Percentiles rank a stretch among this genome's conserved stretches.
Evolutionary conservation across 257 asterid species (phyloP).

Genomic region (Nicotiana otophora): DNA sequence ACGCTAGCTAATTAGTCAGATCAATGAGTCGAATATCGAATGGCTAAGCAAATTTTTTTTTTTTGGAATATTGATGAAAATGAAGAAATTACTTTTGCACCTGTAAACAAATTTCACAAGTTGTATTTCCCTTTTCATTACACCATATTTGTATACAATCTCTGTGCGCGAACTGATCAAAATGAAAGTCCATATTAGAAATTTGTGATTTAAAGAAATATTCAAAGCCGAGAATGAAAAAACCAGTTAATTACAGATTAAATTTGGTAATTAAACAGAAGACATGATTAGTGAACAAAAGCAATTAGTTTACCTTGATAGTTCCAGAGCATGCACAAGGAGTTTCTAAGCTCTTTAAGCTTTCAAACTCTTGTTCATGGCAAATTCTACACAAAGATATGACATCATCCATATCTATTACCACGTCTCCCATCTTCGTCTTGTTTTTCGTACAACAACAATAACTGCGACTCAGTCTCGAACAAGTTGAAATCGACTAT

Average conservation of each 20-base stretch:
- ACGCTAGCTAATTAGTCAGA: no score
- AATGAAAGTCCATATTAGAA: no score
- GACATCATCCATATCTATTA: neutral
- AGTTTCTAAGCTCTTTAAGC: slow-evolving; percentile 48
- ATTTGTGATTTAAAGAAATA: neutral
- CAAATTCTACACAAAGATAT: slow-evolving; percentile 64
- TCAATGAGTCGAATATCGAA: no score
- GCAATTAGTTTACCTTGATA: slow-evolving; percentile 42
- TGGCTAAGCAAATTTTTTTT: neutral
- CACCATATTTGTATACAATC: slow-evolving; percentile 98
- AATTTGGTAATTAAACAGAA: neutral
- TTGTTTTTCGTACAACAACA: no score
- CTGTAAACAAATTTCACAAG: slow-evolving; percentile 90
- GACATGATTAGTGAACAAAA: neutral
- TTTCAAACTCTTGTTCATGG: slow-evolving; percentile 70
- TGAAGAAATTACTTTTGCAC: slow-evolving; percentile 12
- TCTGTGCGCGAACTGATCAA: slow-evolving; percentile 72
- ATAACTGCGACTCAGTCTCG: no score
- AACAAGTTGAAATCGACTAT: no score
- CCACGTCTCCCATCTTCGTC: neutral
- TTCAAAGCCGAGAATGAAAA: no score
- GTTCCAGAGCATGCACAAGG: slow-evolving; percentile 97
- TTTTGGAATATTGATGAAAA: neutral
- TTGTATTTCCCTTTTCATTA: slow-evolving; percentile 74
- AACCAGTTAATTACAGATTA: neutral